These are phyloP conservation scores for Fusarium sarcochroum DNA, from an alignment of 2,329 filamentous ascomycete genomes.

Conservation along the genomic window DNA sequence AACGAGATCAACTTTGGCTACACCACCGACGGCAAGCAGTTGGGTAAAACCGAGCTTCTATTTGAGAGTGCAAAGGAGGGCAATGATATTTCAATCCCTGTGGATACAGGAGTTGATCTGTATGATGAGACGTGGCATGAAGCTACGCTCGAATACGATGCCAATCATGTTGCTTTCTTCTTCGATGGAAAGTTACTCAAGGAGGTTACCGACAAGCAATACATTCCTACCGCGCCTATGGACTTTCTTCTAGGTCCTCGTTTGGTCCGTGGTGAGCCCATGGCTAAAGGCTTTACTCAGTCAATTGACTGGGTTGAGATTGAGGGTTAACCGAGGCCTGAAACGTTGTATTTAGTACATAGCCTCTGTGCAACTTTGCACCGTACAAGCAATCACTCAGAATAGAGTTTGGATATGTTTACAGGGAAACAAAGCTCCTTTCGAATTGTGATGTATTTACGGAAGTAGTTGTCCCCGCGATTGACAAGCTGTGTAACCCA, in stretches of 20 bases:
- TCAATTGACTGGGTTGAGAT: constrained; percentile 41
- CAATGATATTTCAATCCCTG: not conserved
- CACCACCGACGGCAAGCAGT: constrained; percentile 22
- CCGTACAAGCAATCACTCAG: too few relatives aligned
- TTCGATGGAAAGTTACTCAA: constrained; percentile 27
- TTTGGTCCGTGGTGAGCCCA: constrained; percentile 6
- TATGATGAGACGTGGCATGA: constrained; percentile 34
- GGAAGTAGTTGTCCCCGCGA: too few relatives aligned
- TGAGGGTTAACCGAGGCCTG: not conserved
- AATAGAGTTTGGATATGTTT: too few relatives aligned
- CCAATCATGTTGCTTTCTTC: constrained; percentile 31
- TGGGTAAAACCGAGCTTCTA: constrained; percentile 16
- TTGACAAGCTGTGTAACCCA: too few relatives aligned
- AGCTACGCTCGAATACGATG: constrained; percentile 35
- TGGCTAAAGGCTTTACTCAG: constrained; percentile 30
- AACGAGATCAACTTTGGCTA: constrained; percentile 45
- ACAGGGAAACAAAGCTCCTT: too few relatives aligned
- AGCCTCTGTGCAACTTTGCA: too few relatives aligned
- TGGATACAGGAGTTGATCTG: constrained; percentile 28
- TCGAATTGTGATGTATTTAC: too few relatives aligned
- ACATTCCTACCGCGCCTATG: constrained; percentile 36
- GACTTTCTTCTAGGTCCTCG: constrained; percentile 34
- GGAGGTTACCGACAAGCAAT: constrained; percentile 22
- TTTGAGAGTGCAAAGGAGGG: constrained; percentile 35
- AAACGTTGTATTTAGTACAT: not conserved